Evolutionary conservation across 176 grass and related monocot genomes (phyloP), one percentile per base, ranked within the genome.

Genomic region (Saccharum officinarum): DNA sequence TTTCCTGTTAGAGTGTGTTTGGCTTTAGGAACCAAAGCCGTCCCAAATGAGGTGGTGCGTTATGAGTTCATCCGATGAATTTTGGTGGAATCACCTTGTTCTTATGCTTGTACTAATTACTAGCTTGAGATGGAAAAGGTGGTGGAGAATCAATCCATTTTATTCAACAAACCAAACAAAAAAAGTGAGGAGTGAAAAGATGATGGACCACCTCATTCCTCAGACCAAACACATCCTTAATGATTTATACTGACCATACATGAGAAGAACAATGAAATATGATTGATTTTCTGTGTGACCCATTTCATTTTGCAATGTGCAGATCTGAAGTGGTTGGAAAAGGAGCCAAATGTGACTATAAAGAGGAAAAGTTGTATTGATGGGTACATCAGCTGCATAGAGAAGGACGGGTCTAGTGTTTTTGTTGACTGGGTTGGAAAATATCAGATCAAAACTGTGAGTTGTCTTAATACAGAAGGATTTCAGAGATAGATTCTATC

Each of bases 261-360:
- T 39, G 67, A 68, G 31, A 82, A 52, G 20, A 28, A n/a, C 12
- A 28, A 81, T 44, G 55, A n/a, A 52, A 49, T 66, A 65, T 46
- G 47, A 17, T 76, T 30, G 23, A 3, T 23, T 16, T 75, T 28
- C 68, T 37, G 38, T 44, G 20, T 92, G 70, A 81, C 39, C 22
- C 49, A 3, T 68, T 78, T 71, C 28, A 70, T 5, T 75, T 67
- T 73, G 10, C 26, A 34, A 73, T 82, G 16, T 92, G 79, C 86
- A 98, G 95, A 79, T 80, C 83, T 98, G 20, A 59, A 94, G 83
- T 98, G 96, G 96, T 70, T 98, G 70, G 91, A 98, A 77, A 85
- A 91, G 46, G 91, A 98, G 69, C 86, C 87, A 82, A 95, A 92
- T 82, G 87, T 88, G n/a, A 98, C 88, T 1, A 76, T 98, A 38